Base-by-base conservation (phyloP, 352 stramenopile genomes). In the Aphanomyces stellatus region DNA sequence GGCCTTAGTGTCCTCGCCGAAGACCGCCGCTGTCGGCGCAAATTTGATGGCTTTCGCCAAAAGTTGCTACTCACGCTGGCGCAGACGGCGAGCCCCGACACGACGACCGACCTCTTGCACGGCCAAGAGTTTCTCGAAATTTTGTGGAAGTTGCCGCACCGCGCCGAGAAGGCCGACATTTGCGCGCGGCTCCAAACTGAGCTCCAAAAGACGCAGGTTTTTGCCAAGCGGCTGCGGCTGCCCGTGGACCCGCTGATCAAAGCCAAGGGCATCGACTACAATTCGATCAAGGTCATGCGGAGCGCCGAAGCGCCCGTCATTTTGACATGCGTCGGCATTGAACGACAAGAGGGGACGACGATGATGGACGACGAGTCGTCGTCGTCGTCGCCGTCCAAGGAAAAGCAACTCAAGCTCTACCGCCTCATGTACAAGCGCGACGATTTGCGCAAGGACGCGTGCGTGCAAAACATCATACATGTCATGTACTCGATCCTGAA, bases 401-500 rank as follows among this genome's bases (percentile, higher is more conserved):
- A 17, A 71, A 65, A 13, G 53, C 53, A 3, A 64, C 43, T 28
- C 43, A 61, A 5, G 70, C 83, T 55, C 53, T 93, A 91, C 68
- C 82, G 85, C 0, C 70, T 93, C 51, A 93, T 93, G 85, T 93
- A 91, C 81, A 93, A 93, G 67, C 82, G 85, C 11, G 85, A 94
- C 51, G 85, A 94, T 69, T 61, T 94, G 5, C 82, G 85, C 13
- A 94, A 92, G 68, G 85, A 94, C 66, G 76, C 82, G 2, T 87
- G 90, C 33, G 83, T 94, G 55, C 85, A 92, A 68, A 94, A 92
- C 71, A 92, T 92, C 64, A 94, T 94, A 71, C 91, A 90, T 70
- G 81, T 94, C 65, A 94, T 94, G 85, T 92, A 94, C 69, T 56
- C 85, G 55, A 91, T 94, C 62, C 72, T 94, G 48, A 91, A 94